Percentiles rank a stretch among this genome's conserved stretches.
Conservation (phyloP, 1,284 basidiomycete species). For the Trametes sp. region DNA sequence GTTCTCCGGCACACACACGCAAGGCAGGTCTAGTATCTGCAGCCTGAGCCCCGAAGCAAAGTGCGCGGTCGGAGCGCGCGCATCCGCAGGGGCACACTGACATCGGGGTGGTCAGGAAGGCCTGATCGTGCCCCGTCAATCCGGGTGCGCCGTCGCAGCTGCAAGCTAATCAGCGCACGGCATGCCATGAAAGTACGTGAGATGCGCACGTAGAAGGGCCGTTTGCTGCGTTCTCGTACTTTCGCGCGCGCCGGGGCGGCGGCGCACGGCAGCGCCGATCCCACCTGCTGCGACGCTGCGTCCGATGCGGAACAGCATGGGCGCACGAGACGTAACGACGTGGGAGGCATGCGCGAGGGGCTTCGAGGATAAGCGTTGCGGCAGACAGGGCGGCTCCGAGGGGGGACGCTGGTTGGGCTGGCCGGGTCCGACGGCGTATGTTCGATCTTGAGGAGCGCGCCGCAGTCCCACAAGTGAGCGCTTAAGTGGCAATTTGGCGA, state of each 20-base stretch:
- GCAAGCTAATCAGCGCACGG: not conserved
- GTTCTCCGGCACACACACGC: no score
- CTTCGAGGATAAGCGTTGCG: not conserved
- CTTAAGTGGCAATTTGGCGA: not conserved
- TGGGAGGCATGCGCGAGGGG: not conserved
- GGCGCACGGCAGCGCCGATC: not conserved
- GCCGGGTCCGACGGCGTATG: conserved; percentile 1
- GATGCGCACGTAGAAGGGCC: not conserved
- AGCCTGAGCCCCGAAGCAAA: not conserved
- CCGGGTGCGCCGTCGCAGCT: not conserved
- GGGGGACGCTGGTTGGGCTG: not conserved
- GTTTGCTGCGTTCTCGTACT: not conserved
- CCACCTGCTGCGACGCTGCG: no score
- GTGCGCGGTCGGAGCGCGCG: conserved; percentile 10
- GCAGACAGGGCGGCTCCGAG: not conserved
- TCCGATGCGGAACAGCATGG: conserved; percentile 3
- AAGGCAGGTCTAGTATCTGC: no score
- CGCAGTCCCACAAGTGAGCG: not conserved
- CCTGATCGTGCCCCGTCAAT: not conserved
- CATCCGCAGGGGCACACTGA: not conserved
- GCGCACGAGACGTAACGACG: conserved; percentile 1
- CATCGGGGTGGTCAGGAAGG: conserved; percentile 11
- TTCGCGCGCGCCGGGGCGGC: not conserved
- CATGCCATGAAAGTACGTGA: not conserved
- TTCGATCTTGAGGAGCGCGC: not conserved